These are phyloP conservation scores for Gentiana macrophylla DNA, from an alignment of 257 asterid species.

Conservation along the genomic window DNA sequence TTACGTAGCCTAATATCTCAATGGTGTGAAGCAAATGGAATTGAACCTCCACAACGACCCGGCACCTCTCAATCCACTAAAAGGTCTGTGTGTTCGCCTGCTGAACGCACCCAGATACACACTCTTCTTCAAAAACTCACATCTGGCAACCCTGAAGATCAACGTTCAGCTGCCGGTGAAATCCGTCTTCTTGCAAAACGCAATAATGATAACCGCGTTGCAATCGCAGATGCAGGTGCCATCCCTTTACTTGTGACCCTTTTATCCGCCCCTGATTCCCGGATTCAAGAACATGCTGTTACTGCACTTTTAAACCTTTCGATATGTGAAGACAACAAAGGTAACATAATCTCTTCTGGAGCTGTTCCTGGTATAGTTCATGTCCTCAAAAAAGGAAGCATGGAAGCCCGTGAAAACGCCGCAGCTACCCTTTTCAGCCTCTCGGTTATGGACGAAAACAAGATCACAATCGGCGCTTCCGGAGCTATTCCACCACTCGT, in stretches of 20 bases:
- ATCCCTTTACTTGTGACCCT: conserved; percentile 75
- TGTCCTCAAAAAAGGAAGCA: conserved; percentile 77
- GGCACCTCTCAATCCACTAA: conserved; percentile 35
- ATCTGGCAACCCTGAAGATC: conserved; percentile 72
- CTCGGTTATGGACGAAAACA: conserved; percentile 83
- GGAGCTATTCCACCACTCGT: conserved; percentile 92
- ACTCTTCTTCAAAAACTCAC: conserved; percentile 68
- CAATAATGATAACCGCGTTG: conserved; percentile 85
- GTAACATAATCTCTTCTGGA: conserved; percentile 59
- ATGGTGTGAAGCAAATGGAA: conserved; percentile 92
- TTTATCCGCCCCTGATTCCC: conserved; percentile 68
- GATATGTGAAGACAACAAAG: conserved; percentile 82
- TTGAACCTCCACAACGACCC: conserved; percentile 78
- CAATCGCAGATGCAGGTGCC: conserved; percentile 98
- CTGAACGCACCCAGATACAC: conserved; percentile 60
- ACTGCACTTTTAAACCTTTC: conserved; percentile 96
- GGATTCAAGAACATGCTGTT: conserved; percentile 90
- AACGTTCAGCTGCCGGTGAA: conserved; percentile 80
- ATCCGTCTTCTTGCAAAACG: conserved; percentile 96
- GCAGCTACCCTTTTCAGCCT: conserved; percentile 93
- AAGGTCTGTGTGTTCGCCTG: conserved; percentile 51
- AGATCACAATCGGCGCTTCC: conserved; percentile 64
- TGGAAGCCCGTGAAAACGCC: conserved; percentile 94
- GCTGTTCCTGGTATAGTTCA: conserved; percentile 93
- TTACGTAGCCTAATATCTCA: conserved; percentile 92